phyloP scores from a whole-genome alignment of 1,284 basidiomycete genomes.

The Naganishia sp. region DNA sequence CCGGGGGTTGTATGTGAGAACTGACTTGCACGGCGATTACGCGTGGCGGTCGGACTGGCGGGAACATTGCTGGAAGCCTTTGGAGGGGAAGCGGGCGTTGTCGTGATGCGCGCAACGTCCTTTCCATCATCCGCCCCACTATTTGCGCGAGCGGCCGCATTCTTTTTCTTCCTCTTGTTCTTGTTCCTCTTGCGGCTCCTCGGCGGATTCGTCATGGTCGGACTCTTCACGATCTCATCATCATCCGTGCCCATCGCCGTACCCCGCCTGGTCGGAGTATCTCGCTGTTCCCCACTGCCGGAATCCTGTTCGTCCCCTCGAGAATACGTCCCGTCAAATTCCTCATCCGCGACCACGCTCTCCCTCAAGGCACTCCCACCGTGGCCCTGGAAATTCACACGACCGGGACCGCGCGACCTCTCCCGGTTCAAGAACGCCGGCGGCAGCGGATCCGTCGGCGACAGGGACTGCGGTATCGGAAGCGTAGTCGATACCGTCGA shows the following conservation, averaged over 20 bases:
- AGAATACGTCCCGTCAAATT: slow-evolving; percentile 1
- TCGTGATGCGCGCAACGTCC: not conserved
- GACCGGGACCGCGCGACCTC: not conserved
- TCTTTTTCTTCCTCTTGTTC: slow-evolving; percentile 18
- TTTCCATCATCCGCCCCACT: not conserved
- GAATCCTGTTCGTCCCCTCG: not conserved
- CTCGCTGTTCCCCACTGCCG: not conserved
- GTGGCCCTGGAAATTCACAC: not conserved
- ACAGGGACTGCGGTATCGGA: slow-evolving; percentile 11
- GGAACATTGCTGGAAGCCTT: not conserved
- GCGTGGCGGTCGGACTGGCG: slow-evolving; percentile 7
- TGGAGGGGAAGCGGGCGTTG: not conserved
- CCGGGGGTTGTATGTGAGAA: slow-evolving; percentile 5
- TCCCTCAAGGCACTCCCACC: slow-evolving; percentile 10
- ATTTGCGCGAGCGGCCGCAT: not conserved
- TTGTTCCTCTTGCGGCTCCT: slow-evolving; percentile 11
- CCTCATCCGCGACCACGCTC: slow-evolving; percentile 21
- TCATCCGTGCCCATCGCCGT: slow-evolving; percentile 16
- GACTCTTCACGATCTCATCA: slow-evolving; percentile 23
- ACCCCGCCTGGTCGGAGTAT: not conserved
- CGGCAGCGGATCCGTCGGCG: slow-evolving; percentile 19
- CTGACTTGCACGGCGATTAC: slow-evolving; percentile 4
- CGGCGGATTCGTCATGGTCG: slow-evolving; percentile 14
- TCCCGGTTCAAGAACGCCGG: slow-evolving; percentile 7
- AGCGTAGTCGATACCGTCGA: slow-evolving; percentile 6